Evolutionary conservation across 208 protist species (phyloP).

Genomic region (Trypanosoma brucei): DNA sequence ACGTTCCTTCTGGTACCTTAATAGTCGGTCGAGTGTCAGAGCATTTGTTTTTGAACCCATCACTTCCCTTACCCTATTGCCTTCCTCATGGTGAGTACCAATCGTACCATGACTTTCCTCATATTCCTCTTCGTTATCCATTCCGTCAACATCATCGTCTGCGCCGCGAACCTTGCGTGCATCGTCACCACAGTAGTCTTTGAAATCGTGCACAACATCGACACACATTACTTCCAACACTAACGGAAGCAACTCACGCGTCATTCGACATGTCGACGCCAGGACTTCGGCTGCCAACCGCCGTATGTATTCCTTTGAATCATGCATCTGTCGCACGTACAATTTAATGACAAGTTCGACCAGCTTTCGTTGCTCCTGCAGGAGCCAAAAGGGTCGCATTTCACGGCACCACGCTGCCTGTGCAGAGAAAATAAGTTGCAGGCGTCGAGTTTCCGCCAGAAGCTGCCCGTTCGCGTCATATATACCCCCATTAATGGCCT

Average conservation of each 20-base stretch:
- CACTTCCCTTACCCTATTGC: slow-evolving; percentile 19
- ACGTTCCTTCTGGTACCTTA: slow-evolving; percentile 37
- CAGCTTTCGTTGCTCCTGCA: slow-evolving; percentile 21
- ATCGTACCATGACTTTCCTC: neutral
- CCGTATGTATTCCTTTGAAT: slow-evolving; percentile 82
- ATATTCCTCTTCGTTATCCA: slow-evolving; percentile 9
- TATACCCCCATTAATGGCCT: slow-evolving; percentile 71
- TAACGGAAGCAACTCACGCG: slow-evolving; percentile 39
- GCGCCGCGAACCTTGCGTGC: neutral
- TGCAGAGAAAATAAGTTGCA: slow-evolving; percentile 79
- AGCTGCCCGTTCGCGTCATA: slow-evolving; percentile 62
- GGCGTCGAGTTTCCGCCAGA: slow-evolving; percentile 53
- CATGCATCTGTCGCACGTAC: slow-evolving; percentile 67
- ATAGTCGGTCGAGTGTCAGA: slow-evolving; percentile 13
- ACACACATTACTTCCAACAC: slow-evolving; percentile 51
- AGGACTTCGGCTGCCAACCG: slow-evolving; percentile 78
- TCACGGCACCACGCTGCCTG: slow-evolving; percentile 87
- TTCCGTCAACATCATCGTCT: slow-evolving; percentile 6
- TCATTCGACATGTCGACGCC: slow-evolving; percentile 62
- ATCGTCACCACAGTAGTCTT: slow-evolving; percentile 12
- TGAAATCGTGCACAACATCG: slow-evolving; percentile 45
- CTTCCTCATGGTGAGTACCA: neutral
- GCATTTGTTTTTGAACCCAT: neutral
- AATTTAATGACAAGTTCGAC: slow-evolving; percentile 50
- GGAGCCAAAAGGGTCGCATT: slow-evolving; percentile 51